Percentiles rank a stretch among this genome's conserved stretches.
phyloP scores from a whole-genome alignment of 768 basidiomycete species.

The Lentinula boryana region DNA sequence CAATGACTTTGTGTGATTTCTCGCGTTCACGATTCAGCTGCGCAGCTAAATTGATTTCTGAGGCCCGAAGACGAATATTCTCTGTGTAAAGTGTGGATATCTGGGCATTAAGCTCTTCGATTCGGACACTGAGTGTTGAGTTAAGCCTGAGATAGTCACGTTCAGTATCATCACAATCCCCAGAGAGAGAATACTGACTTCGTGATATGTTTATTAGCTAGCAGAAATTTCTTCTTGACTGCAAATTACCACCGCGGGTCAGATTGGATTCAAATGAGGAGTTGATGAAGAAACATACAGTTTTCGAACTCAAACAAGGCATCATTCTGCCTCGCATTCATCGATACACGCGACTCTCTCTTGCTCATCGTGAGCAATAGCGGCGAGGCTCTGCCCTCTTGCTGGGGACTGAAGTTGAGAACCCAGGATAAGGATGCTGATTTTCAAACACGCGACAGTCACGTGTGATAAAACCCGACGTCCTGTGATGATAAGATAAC shows the following conservation, averaged over 20 bases:
- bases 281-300: constrained; percentile 42
- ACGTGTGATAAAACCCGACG: neutral
- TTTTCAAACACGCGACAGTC: too few species aligned
- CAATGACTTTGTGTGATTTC: constrained; percentile 65
- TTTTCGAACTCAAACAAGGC: constrained; percentile 80
- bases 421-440: too few species aligned
- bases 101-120: constrained; percentile 80
- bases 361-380: constrained; percentile 37
- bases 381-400: constrained; percentile 3
- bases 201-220: constrained; percentile 88
- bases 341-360: constrained; percentile 58
- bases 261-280: constrained; percentile 12
- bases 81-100: constrained; percentile 79
- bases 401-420: constrained; percentile 1
- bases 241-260: constrained; percentile 25
- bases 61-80: constrained; percentile 76
- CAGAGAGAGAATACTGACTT: constrained; percentile 43
- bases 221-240: constrained; percentile 92
- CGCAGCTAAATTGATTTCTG: constrained; percentile 68
- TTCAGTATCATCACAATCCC: neutral
- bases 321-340: constrained; percentile 67
- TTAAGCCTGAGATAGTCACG: constrained; percentile 52
- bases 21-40: constrained; percentile 80
- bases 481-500: too few species aligned
- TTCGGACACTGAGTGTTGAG: constrained; percentile 76